These are phyloP conservation scores for Coniferiporia weirii DNA, from an alignment of 1,284 basidiomycete genomes.

Conservation along the genomic window DNA sequence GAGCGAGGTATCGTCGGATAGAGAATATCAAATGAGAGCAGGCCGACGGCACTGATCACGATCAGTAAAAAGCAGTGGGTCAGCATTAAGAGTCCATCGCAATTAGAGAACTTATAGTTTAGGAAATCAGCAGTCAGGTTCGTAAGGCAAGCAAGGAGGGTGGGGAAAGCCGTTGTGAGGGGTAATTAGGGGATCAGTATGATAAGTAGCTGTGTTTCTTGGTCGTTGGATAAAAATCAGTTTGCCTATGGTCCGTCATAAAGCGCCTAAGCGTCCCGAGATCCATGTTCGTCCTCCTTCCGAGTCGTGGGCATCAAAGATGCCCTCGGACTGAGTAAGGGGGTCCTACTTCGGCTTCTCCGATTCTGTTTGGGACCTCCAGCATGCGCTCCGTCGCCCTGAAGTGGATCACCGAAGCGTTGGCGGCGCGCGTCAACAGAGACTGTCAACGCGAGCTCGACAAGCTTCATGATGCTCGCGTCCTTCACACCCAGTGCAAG, in stretches of 20 bases:
- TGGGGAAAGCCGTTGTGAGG: not conserved
- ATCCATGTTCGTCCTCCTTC: not conserved
- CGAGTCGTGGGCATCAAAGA: not conserved
- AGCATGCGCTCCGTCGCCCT: not conserved
- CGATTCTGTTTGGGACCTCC: not conserved
- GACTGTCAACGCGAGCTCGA: slow-evolving; percentile 5
- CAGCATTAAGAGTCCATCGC: not conserved
- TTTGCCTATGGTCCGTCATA: not conserved
- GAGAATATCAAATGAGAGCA: not conserved
- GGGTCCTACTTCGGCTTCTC: not conserved
- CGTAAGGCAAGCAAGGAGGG: not conserved
- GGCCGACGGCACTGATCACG: not conserved
- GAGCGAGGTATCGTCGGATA: not conserved
- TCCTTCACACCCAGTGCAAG: slow-evolving; percentile 7
- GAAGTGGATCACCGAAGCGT: not conserved
- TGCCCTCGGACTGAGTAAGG: not conserved
- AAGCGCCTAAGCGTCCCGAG: not conserved
- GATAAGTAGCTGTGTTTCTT: not conserved
- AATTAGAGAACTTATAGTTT: not conserved
- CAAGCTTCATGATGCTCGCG: not conserved
- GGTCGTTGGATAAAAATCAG: not conserved
- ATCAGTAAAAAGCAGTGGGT: not conserved
- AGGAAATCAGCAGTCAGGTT: not conserved
- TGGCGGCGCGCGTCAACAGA: slow-evolving; percentile 1
- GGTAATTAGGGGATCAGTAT: not conserved